These are phyloP conservation scores for Penicillium parvum DNA, from an alignment of 495 filamentous ascomycete species.

Conservation along the genomic window DNA sequence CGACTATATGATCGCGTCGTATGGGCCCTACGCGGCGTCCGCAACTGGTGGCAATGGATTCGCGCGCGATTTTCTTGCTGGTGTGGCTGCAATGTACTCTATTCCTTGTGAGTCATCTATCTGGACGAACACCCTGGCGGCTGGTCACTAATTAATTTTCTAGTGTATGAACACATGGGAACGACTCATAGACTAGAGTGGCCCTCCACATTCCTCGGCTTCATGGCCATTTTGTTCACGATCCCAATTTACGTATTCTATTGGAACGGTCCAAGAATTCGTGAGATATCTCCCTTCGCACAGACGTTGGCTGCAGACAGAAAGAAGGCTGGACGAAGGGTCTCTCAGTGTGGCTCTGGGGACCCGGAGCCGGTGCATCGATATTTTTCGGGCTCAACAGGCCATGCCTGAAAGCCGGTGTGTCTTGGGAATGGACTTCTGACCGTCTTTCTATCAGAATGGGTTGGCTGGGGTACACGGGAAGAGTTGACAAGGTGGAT, in stretches of 20 bases:
- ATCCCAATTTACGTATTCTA: slow-evolving; percentile 49
- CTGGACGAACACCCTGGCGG: too few relatives aligned
- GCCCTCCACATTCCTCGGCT: slow-evolving; percentile 39
- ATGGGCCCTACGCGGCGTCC: slow-evolving; percentile 73
- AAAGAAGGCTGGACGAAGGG: slow-evolving; percentile 21
- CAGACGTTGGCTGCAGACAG: slow-evolving; percentile 25
- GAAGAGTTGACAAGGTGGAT: too few relatives aligned
- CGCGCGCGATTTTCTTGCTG: slow-evolving; percentile 46
- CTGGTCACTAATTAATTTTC: neutral
- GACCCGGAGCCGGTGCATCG: slow-evolving; percentile 26
- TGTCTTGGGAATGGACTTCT: too few relatives aligned
- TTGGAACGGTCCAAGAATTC: slow-evolving; percentile 41
- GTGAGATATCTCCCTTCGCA: slow-evolving; percentile 44
- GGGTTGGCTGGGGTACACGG: too few relatives aligned
- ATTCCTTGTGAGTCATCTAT: slow-evolving; percentile 27
- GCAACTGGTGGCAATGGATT: slow-evolving; percentile 70
- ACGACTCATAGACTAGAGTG: slow-evolving; percentile 32
- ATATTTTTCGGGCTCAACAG: slow-evolving; percentile 16
- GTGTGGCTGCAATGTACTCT: slow-evolving; percentile 47
- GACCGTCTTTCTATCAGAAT: too few relatives aligned
- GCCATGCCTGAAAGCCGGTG: neutral
- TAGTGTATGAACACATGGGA: slow-evolving; percentile 35
- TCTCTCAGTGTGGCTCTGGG: slow-evolving; percentile 29
- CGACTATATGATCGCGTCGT: slow-evolving; percentile 79
- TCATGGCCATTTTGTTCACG: slow-evolving; percentile 42